These are phyloP conservation scores for Fonsecaea pedrosoi DNA, from an alignment of 2,329 filamentous ascomycete species.

Conservation along the genomic window DNA sequence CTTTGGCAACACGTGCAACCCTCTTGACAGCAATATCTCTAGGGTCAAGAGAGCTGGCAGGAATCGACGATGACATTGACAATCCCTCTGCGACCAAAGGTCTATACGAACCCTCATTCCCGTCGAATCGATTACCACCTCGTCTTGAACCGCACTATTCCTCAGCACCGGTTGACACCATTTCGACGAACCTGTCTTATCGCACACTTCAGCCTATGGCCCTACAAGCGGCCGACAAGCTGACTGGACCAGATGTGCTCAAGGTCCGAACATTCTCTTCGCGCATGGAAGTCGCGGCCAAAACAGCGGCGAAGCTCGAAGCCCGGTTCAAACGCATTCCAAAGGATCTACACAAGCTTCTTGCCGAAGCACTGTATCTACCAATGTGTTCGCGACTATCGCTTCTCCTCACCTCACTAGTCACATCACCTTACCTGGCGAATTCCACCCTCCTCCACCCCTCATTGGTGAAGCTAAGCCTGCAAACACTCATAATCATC, in stretches of 20 bases:
- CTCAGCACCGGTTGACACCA: constrained; percentile 66
- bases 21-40: constrained; percentile 83
- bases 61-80: constrained; percentile 64
- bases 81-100: constrained; percentile 47
- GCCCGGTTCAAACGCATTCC: constrained; percentile 66
- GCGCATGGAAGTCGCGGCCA: constrained; percentile 70
- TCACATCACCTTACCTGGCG: constrained; percentile 41
- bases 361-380: constrained; percentile 81
- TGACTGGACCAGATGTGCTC: constrained; percentile 79
- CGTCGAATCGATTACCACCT: constrained; percentile 78
- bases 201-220: constrained; percentile 82
- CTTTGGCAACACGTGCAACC: constrained; percentile 79
- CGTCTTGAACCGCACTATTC: constrained; percentile 76
- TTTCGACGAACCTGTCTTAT: constrained; percentile 72
- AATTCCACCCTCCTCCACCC: constrained; percentile 67
- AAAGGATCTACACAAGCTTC: constrained; percentile 78
- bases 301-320: constrained; percentile 50
- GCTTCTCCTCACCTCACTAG: constrained; percentile 47
- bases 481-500: constrained; percentile 84
- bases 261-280: constrained; percentile 91
- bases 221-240: constrained; percentile 77
- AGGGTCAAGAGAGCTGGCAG: constrained; percentile 81
- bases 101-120: constrained; percentile 63
- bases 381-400: constrained; percentile 84
- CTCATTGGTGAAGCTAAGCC: constrained; percentile 75